These are phyloP conservation scores for Taxillus chinensis DNA, from an alignment of 164 flowering plant species.

Conservation along the genomic window DNA sequence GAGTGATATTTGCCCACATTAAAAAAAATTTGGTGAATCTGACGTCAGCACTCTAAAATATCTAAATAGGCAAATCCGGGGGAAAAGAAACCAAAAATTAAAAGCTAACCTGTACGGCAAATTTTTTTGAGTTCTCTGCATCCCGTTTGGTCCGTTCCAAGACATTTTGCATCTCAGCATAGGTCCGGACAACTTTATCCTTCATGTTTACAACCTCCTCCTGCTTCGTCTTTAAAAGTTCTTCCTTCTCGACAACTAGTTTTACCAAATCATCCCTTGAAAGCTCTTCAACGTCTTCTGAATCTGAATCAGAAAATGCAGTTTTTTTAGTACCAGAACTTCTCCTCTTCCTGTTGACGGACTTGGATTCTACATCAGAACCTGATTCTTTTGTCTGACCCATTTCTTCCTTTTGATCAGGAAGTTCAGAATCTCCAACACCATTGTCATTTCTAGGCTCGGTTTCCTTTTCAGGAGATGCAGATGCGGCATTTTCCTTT, in stretches of 20 bases:
- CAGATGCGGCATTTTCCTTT: constrained; percentile 12
- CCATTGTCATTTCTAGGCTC: neutral
- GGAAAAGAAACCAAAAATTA: neutral
- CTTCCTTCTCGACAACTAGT: constrained; percentile 71
- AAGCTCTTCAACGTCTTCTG: constrained; percentile 36
- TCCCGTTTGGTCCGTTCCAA: constrained; percentile 78
- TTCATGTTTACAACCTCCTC: constrained; percentile 54
- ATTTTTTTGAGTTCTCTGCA: constrained; percentile 76
- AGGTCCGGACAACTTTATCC: constrained; percentile 66
- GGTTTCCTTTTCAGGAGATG: constrained; percentile 36
- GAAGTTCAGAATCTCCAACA: constrained; percentile 7
- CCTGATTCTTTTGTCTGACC: constrained; percentile 41
- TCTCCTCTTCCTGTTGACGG: constrained; percentile 25
- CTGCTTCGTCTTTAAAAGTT: constrained; percentile 41
- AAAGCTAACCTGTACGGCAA: constrained; percentile 69
- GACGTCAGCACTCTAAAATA: too few relatives aligned
- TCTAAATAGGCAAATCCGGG: too few relatives aligned
- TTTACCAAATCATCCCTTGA: constrained; percentile 65
- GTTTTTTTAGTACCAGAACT: constrained; percentile 27
- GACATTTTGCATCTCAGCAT: constrained; percentile 85
- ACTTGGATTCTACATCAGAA: constrained; percentile 21
- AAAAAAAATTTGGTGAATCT: too few relatives aligned
- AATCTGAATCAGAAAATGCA: constrained; percentile 69
- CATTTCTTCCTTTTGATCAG: constrained; percentile 26
- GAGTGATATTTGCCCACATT: too few relatives aligned